Percentiles rank a stretch among this genome's conserved stretches.
Evolutionary conservation across 768 basidiomycete species (phyloP).

Genomic region (Podaxis sp.): DNA sequence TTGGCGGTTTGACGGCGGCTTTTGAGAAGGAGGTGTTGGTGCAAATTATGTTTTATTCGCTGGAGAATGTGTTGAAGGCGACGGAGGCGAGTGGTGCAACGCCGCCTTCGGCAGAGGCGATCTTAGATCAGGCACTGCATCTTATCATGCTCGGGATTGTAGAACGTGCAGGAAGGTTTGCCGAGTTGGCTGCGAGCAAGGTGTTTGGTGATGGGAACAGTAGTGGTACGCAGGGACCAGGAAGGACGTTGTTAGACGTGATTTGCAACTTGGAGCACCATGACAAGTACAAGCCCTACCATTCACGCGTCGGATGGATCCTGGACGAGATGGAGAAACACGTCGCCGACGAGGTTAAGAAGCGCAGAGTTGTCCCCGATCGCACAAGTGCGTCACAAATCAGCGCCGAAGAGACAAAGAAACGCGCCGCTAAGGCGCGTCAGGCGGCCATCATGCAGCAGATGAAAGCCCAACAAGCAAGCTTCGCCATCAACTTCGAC

Average conservation of each 20-base stretch:
- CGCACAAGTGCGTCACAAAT: conserved; percentile 25
- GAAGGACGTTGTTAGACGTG: conserved; percentile 62
- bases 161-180: conserved; percentile 63
- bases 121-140: conserved; percentile 88
- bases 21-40: conserved; percentile 70
- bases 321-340: conserved; percentile 53
- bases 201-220: conserved; percentile 40
- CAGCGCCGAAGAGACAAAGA: conserved; percentile 63
- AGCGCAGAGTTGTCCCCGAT: conserved; percentile 41
- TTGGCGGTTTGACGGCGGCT: conserved; percentile 54
- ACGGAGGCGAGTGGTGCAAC: conserved; percentile 51
- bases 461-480: conserved; percentile 90
- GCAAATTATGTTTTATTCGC: conserved; percentile 80
- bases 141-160: conserved; percentile 81
- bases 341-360: conserved; percentile 53
- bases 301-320: conserved; percentile 71
- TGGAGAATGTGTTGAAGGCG: conserved; percentile 67
- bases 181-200: conserved; percentile 49
- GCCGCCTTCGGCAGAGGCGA: conserved; percentile 80
- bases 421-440: conserved; percentile 84
- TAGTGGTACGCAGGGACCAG: conserved; percentile 28
- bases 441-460: conserved; percentile 93
- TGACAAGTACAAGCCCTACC: conserved; percentile 70
- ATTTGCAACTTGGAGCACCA: conserved; percentile 77
- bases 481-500: conserved; percentile 75